Evolutionary conservation across 305 asterid genomes (phyloP), one percentile per base, ranked within the genome.

Genomic region (Rubia peregrina): DNA sequence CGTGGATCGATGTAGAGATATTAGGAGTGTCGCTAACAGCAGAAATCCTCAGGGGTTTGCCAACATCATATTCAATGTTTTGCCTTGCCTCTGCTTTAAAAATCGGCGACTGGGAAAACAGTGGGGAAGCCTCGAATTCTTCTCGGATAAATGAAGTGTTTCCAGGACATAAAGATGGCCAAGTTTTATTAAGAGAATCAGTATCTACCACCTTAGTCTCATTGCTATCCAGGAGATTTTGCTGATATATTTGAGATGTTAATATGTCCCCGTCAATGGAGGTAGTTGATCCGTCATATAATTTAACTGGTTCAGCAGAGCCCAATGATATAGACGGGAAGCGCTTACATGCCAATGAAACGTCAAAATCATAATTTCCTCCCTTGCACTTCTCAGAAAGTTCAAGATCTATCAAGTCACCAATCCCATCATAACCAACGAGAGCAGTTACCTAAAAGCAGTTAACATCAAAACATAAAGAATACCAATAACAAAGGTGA

Each of bases 271-370:
- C 79, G 33, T 82, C 80, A 70, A 77, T 84, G 67, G 89, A 76
- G 82, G 67, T 53, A 69, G 80, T 41, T 17, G 79, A 81, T 67
- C 84, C 96, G 71, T 88, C 90, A 73, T 88, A 94, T 74, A 94
- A 83, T 67, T 85, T 90, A 73, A 89, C 87, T 30, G 88, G 80
- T n/a, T 91, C 89, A 71, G 86, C 86, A 72, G 72, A 80, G 55
- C 97, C 96, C 77, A 91, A 76, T 60, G 84, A 80, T 73, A 94
- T 89, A 78, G 90, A 88, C 65, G 96, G 87, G 80, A 87, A 94
- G 60, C 77, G 83, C 79, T 86, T 89, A 79, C 90, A 83, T 48
- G 86, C 84, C 85, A 74, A 77, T 65, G 95, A 78, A 75, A 83
- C 81, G 79, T 87, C 91, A 73, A 83, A 89, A 75, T 84, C 85